Percentiles rank a stretch among this genome's conserved stretches.
Conservation (phyloP, 2,329 filamentous ascomycete genomes). For the Fusarium haematococcum region DNA sequence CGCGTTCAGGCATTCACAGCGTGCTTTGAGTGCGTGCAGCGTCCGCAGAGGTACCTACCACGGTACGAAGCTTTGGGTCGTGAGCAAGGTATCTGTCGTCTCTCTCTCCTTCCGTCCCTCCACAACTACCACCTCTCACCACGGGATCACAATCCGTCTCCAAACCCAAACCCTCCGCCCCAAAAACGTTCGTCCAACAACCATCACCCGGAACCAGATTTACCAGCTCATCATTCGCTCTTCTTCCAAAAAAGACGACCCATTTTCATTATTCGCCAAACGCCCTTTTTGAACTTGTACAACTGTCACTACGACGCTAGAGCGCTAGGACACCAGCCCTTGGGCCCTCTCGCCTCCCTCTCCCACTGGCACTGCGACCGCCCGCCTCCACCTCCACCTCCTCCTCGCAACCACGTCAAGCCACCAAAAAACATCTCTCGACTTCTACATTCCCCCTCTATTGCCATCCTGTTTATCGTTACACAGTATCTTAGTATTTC, state of each 20-base stretch:
- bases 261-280: background rate
- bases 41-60: background rate
- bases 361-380: slow-evolving; percentile 1
- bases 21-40: slow-evolving; percentile 13
- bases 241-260: background rate
- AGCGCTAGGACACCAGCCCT: slow-evolving; percentile 12
- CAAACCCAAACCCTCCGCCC: background rate
- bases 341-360: slow-evolving; percentile 7
- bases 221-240: background rate
- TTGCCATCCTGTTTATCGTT: slow-evolving; percentile 24
- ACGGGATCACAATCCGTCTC: slow-evolving; percentile 12
- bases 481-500: slow-evolving; percentile 19
- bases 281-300: slow-evolving; percentile 16
- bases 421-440: slow-evolving; percentile 36
- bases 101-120: slow-evolving; percentile 16
- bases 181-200: slow-evolving; percentile 1
- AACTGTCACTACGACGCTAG: slow-evolving; percentile 33
- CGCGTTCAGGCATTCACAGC: slow-evolving; percentile 12
- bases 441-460: slow-evolving; percentile 7
- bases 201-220: background rate
- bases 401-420: slow-evolving; percentile 36
- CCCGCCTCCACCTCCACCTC: slow-evolving; percentile 37
- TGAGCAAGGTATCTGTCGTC: background rate
- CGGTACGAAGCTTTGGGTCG: background rate
- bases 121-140: slow-evolving; percentile 11